Evolutionary conservation across 2,329 filamentous ascomycete genomes (phyloP).

Genomic region (Microsporum ferrugineum): DNA sequence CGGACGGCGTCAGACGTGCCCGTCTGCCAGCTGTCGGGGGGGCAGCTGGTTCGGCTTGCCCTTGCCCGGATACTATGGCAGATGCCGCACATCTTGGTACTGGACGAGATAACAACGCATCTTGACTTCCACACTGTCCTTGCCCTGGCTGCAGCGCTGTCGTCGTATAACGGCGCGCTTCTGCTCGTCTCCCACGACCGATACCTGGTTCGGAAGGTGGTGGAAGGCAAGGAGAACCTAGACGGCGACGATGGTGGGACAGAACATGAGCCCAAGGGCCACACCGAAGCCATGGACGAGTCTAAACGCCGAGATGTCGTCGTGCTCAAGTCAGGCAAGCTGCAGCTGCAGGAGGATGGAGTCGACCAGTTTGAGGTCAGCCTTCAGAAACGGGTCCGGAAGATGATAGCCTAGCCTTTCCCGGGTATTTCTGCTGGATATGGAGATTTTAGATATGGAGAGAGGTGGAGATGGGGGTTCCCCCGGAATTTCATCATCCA

Average conservation of each 20-base stretch:
- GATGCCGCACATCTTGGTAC: slow-evolving; percentile 58
- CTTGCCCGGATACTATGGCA: slow-evolving; percentile 58
- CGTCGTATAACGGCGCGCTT: slow-evolving; percentile 60
- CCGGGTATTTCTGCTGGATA: neutral
- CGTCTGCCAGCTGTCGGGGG: slow-evolving; percentile 61
- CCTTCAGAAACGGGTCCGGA: slow-evolving; percentile 5
- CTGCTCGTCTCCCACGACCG: slow-evolving; percentile 71
- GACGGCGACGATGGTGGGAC: slow-evolving; percentile 34
- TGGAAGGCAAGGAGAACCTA: slow-evolving; percentile 48
- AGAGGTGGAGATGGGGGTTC: neutral
- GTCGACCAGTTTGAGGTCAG: slow-evolving; percentile 51
- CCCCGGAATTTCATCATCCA: neutral
- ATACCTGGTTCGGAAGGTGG: slow-evolving; percentile 63
- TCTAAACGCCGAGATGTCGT: slow-evolving; percentile 47
- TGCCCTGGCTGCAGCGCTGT: slow-evolving; percentile 55
- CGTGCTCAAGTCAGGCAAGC: slow-evolving; percentile 46
- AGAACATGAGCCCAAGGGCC: slow-evolving; percentile 20
- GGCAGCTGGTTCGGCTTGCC: slow-evolving; percentile 59
- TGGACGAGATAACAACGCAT: slow-evolving; percentile 78
- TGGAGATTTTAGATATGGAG: neutral
- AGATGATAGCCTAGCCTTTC: neutral
- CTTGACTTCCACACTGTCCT: slow-evolving; percentile 71
- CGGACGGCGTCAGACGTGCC: slow-evolving; percentile 62
- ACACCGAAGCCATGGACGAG: slow-evolving; percentile 29
- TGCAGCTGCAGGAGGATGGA: slow-evolving; percentile 47